Evolutionary conservation across 768 basidiomycete species (phyloP).

Genomic region (Russula sp.): DNA sequence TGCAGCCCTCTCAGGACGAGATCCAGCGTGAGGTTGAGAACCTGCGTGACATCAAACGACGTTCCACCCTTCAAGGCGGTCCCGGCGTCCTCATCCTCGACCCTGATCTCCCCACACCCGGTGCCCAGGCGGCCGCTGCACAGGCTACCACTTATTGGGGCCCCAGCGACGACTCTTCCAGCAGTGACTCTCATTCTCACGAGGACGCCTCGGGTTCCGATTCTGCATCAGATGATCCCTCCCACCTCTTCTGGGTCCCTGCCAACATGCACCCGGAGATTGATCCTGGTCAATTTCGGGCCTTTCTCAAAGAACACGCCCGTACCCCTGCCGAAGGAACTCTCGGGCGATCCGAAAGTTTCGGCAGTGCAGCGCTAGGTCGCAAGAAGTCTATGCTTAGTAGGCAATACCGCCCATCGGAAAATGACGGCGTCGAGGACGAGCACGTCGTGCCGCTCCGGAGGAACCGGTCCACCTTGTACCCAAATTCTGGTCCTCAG

Average conservation of each 20-base stretch:
- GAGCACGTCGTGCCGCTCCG: conserved; percentile 57
- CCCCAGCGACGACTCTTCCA: conserved; percentile 35
- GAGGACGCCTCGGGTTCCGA: conserved; percentile 37
- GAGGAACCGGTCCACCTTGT: conserved; percentile 61
- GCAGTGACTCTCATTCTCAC: conserved; percentile 31
- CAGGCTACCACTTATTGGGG: conserved; percentile 28
- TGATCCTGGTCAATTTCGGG: conserved; percentile 91
- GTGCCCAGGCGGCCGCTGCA: conserved; percentile 43
- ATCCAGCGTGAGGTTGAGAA: conserved; percentile 84
- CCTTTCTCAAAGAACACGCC: conserved; percentile 91
- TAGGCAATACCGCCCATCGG: conserved; percentile 81
- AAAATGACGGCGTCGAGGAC: conserved; percentile 67
- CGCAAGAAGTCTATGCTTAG: conserved; percentile 92
- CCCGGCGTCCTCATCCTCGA: conserved; percentile 82
- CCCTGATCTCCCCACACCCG: conserved; percentile 81
- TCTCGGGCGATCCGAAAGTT: conserved; percentile 39
- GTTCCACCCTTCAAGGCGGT: conserved; percentile 65
- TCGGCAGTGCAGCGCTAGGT: conserved; percentile 46
- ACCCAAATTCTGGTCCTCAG: conserved; percentile 65
- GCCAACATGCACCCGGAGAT: conserved; percentile 96
- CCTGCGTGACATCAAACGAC: conserved; percentile 72
- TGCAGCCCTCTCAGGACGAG: conserved; percentile 79
- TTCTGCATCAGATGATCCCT: conserved; percentile 59
- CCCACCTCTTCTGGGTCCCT: conserved; percentile 97
- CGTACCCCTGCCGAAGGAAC: conserved; percentile 42